Evolutionary conservation across 2,329 filamentous ascomycete species (phyloP), one percentile per base, ranked within the genome.

Genomic region (Teratosphaeria zuluensis): DNA sequence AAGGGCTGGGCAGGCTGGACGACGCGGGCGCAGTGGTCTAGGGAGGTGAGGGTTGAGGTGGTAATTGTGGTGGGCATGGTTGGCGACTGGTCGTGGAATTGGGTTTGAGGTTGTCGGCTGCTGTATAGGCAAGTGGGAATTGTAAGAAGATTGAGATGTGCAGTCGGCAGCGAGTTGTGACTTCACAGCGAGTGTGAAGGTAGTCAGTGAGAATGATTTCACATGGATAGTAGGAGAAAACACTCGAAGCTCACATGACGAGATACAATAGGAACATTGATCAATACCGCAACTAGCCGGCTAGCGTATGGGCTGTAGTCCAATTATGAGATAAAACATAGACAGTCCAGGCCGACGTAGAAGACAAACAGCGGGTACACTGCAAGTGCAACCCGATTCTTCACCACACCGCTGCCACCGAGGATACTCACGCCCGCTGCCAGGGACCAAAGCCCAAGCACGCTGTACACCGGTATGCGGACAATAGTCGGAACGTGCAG

Each of bases 291-390:
- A 48, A 21, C 5, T 48, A 21, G 19, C 16, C 42, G 16, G 33
- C 72, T 53, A 28, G 32, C 21, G 30, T 7, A 24, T 31, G 19
- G 16, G 19, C 14, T 14, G 14, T 28, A 53, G 19, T 53, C 52
- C 16, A n/a, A 7, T 28, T 84, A 96, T 77, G 91, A 96, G 73
- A 99, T 96, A 75, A 97, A 96, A 80, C 94, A 99, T 61, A 99
- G 82, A 73, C 91, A 96, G 56, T 92, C 92, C 66, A 99, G 79
- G 35, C 89, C 89, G 59, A 96, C 79, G 75, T 99, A 99, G 76
- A 97, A 99, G 54, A 97, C 88, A 71, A 96, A 88, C 56, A 99
- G 78, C 58, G 94, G 94, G 72, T 95, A 99, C 24, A 99, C 91
- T 19, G 94, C 94, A 70, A 99, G 86, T 28, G 87, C 90, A 54